Evolutionary conservation across 116 monocot genomes (phyloP), one percentile per base, ranked within the genome.

Genomic region (Thalassia testudinum): DNA sequence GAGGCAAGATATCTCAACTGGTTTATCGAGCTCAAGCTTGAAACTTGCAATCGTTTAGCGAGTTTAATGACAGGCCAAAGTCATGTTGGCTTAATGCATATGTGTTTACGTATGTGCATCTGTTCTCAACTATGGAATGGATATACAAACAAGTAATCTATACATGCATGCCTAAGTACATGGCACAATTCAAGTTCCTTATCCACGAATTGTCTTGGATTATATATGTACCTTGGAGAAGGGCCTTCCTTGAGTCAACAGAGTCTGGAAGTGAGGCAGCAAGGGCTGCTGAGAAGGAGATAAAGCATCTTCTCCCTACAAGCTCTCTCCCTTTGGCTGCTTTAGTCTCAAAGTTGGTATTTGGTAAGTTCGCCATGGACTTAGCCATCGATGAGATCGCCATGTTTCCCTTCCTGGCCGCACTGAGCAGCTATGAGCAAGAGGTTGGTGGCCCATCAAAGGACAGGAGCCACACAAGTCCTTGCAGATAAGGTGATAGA

Each of bases 181-280:
- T n/a, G n/a, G n/a, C n/a, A n/a, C n/a, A n/a, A n/a, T n/a, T n/a
- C n/a, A n/a, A n/a, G n/a, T n/a, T n/a, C n/a, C n/a, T n/a, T n/a
- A n/a, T n/a, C n/a, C n/a, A n/a, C n/a, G n/a, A n/a, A n/a, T n/a
- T n/a, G n/a, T n/a, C n/a, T n/a, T n/a, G n/a, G n/a, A n/a, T n/a
- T n/a, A n/a, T n/a, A n/a, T n/a, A n/a, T n/a, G n/a, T 55, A 68
- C 68, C 54, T 61, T 56, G 61, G 24, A 68, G 55, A 48, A 68
- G 38, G 23, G 61, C 55, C 16, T 55, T 60, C 37, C 40, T 61
- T 0, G 68, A 61, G 48, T 56, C 61, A 23, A 44, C 14, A 37
- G 54, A 16, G 21, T 61, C 68, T 7, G 68, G 48, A 37, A 68
- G 61, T 43, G 52, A 52, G 7, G 40, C 47, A 11, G 49, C 61